Evolutionary conservation across 495 filamentous ascomycete genomes (phyloP).

Genomic region (Pseudotulostoma volvatum): DNA sequence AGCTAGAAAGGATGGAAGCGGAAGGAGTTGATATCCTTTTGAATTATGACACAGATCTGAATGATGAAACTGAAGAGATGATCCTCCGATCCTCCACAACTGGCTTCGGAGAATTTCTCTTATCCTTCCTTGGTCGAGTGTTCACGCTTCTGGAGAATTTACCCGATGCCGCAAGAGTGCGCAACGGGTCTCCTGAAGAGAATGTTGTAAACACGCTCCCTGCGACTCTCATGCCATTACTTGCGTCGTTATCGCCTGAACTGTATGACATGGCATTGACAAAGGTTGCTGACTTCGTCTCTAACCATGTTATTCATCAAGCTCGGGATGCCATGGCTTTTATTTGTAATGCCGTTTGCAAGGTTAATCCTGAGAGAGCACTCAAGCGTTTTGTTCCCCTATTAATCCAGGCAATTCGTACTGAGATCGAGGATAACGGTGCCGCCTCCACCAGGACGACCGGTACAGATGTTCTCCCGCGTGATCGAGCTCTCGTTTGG

Average conservation of each 20-base stretch:
- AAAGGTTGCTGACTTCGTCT: conserved; percentile 86
- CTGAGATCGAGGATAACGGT: conserved; percentile 94
- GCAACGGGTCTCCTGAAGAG: conserved; percentile 86
- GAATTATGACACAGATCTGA: conserved; percentile 69
- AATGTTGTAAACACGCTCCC: conserved; percentile 94
- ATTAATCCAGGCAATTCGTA: conserved; percentile 77
- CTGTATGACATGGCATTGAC: conserved; percentile 82
- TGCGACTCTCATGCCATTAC: conserved; percentile 76
- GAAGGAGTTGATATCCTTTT: conserved; percentile 71
- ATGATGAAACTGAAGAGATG: conserved; percentile 70
- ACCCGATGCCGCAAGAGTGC: conserved; percentile 70
- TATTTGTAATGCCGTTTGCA: conserved; percentile 90
- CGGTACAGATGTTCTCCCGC: conserved; percentile 79
- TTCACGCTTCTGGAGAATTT: conserved; percentile 93
- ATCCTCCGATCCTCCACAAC: conserved; percentile 94
- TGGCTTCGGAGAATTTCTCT: conserved; percentile 79
- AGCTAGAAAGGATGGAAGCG: conserved; percentile 83
- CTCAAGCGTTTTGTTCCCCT: conserved; percentile 80
- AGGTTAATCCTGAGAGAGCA: conserved; percentile 82
- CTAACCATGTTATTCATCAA: conserved; percentile 91
- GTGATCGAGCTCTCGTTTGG: conserved; percentile 89
- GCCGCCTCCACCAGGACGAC: conserved; percentile 88
- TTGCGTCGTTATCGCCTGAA: conserved; percentile 82
- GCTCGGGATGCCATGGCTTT: conserved; percentile 97
- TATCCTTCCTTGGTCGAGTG: conserved; percentile 78